Base-by-base conservation (phyloP, 1,139 yeast genomes). In the Spencermartinsiella ligniputridi region DNA sequence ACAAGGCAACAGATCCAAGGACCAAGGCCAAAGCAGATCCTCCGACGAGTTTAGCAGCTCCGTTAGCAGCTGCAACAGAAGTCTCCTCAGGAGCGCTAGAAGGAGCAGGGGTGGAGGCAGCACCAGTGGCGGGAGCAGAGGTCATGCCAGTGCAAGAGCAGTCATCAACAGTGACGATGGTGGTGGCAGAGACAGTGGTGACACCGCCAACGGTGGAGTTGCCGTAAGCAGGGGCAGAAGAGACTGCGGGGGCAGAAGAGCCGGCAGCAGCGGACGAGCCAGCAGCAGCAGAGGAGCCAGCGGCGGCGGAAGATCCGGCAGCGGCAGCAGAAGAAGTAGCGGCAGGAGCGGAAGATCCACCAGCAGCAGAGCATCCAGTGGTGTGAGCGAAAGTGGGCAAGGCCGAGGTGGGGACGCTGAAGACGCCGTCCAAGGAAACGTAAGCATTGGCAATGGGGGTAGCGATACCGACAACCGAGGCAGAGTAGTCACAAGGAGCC, bases 321-420 rank as follows among this genome's bases (percentile, higher is more conserved):
- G 32, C 13, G 15, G 32, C 32, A n/a, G 32, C 12, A 9, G 32
- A 27, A 15, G 15, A 5, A 22, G 25, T 22, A 11, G 25, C 25
- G 15, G 32, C 32, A 27, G 32, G 32, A 27, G 32, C 32, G 11
- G 25, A 22, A 27, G 32, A 27, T 9, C 15, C 32, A n/a, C 13
- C 32, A 5, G 15, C 32, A 27, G 32, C 32, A n/a, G 32, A 27
- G 32, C 32, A 27, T 27, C 32, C 32, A 27, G 32, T 27, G 8
- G 32, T 27, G 32, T 27, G 32, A n/a, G 32, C 32, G 32, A 27
- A 27, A 27, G 32, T 15, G n/a, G 32, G 15, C 32, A 27, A 6
- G 15, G 32, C 32, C 32, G 32, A 27, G 32, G 32, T 27, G 32
- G 32, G 32, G 13, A 27, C 32, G 32, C 32, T 27, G 32, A 27